Conservation (phyloP, 306 rosid species). For the Crotalaria pallida region DNA sequence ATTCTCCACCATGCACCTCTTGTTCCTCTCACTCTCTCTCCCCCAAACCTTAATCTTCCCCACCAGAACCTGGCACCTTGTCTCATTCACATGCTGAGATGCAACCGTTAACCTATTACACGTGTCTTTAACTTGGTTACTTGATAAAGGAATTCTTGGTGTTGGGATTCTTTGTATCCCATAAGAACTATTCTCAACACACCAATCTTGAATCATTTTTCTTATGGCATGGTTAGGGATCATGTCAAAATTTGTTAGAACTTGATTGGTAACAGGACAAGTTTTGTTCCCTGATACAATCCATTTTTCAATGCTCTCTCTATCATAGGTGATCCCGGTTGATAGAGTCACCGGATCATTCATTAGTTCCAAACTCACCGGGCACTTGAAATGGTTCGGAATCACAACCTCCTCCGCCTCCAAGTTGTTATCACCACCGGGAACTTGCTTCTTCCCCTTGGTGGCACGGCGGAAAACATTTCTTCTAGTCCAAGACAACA, state of each 20-base stretch:
- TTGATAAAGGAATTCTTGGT: constrained; percentile 46
- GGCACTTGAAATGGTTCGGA: constrained; percentile 64
- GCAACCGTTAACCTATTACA: constrained; percentile 30
- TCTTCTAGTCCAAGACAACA: constrained; percentile 53
- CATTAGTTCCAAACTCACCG: constrained; percentile 73
- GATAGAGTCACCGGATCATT: constrained; percentile 71
- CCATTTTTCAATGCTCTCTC: constrained; percentile 81
- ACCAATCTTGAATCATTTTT: constrained; percentile 82
- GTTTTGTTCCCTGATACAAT: constrained; percentile 50
- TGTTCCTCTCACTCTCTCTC: constrained; percentile 70
- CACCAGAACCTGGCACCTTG: constrained; percentile 45
- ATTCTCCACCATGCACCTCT: constrained; percentile 30
- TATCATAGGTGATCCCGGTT: constrained; percentile 82
- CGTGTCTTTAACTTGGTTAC: constrained; percentile 31
- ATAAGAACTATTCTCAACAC: constrained; percentile 47
- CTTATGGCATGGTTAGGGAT: constrained; percentile 71
- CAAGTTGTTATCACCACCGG: constrained; percentile 8
- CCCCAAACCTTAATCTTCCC: constrained; percentile 56
- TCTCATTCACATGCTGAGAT: constrained; percentile 21
- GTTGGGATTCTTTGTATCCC: constrained; percentile 81
- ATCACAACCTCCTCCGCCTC: constrained; percentile 45
- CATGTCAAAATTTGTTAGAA: constrained; percentile 36
- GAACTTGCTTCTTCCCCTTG: constrained; percentile 19
- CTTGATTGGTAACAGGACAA: constrained; percentile 69
- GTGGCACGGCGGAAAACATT: constrained; percentile 30